These are phyloP conservation scores for Fusarium piperis DNA, from an alignment of 2,329 filamentous ascomycete genomes.

Conservation along the genomic window DNA sequence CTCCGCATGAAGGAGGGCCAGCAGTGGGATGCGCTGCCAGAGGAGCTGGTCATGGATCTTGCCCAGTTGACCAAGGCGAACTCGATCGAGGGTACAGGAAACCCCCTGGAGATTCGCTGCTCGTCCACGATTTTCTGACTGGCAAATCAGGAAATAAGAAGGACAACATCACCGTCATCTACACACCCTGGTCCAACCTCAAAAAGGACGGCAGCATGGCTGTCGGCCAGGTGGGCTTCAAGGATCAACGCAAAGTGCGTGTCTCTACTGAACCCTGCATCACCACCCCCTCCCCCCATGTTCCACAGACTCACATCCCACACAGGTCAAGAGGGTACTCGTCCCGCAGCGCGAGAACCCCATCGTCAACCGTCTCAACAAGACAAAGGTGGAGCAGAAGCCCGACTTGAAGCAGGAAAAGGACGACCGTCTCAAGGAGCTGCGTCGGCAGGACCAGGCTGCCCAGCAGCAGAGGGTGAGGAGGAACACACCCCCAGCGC, in stretches of 20 bases:
- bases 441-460: conserved; percentile 77
- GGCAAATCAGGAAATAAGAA: conserved; percentile 85
- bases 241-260: conserved; percentile 77
- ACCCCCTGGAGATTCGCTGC: conserved; percentile 3
- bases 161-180: conserved; percentile 95
- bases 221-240: conserved; percentile 92
- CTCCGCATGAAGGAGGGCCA: conserved; percentile 82
- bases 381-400: conserved; percentile 89
- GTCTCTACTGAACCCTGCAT: not conserved
- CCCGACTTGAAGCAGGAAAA: conserved; percentile 86
- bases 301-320: not conserved
- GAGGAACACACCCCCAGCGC: not conserved
- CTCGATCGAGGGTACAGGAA: conserved; percentile 83
- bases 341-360: conserved; percentile 85
- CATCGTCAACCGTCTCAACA: conserved; percentile 97
- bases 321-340: conserved; percentile 80
- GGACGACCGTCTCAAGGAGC: conserved; percentile 76
- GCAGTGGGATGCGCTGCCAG: conserved; percentile 83
- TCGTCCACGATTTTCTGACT: not conserved
- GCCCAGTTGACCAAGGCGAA: conserved; percentile 99
- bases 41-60: conserved; percentile 81
- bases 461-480: conserved; percentile 69
- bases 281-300: not conserved
- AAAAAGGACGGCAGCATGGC: conserved; percentile 97
- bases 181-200: conserved; percentile 97